Evolutionary conservation across 306 rosid species (phyloP).

Genomic region (Glycine latifolia): DNA sequence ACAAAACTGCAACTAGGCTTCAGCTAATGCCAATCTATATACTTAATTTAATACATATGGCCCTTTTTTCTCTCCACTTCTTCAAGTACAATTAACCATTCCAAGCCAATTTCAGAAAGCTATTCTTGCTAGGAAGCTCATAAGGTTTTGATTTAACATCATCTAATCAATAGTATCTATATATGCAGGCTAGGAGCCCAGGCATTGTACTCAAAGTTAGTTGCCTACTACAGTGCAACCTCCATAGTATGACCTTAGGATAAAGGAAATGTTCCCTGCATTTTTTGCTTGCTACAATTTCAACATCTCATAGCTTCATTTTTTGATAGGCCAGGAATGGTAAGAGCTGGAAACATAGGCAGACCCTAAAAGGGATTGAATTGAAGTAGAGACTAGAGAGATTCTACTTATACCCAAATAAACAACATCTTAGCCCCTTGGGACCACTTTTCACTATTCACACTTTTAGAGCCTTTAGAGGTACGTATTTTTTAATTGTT

Average conservation of each 20-base stretch:
- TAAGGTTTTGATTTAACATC: slow-evolving; percentile 22
- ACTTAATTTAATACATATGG: not conserved
- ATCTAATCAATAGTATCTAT: not conserved
- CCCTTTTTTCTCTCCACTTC: not conserved
- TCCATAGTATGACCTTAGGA: slow-evolving; percentile 43
- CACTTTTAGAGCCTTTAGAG: not conserved
- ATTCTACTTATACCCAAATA: slow-evolving; percentile 24
- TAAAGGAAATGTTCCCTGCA: slow-evolving; percentile 47
- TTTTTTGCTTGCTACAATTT: slow-evolving; percentile 43
- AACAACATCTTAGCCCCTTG: not conserved
- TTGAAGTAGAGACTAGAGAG: not conserved
- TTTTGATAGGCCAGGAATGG: slow-evolving; percentile 41
- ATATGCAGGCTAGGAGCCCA: slow-evolving; percentile 40
- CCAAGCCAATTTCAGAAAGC: slow-evolving; percentile 28
- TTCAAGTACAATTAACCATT: slow-evolving; percentile 3
- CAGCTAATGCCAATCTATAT: not conserved
- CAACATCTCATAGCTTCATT: slow-evolving; percentile 37
- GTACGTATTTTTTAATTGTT: not conserved
- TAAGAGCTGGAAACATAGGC: slow-evolving; percentile 50
- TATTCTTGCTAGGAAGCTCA: slow-evolving; percentile 4
- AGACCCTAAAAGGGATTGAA: slow-evolving; percentile 34
- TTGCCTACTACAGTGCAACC: slow-evolving; percentile 36
- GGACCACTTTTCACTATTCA: not conserved
- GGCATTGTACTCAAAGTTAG: slow-evolving; percentile 51
- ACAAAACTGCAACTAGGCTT: not conserved